Percentiles rank a stretch among this genome's conserved stretches.
phyloP scores from a whole-genome alignment of 2,329 filamentous ascomycete genomes.

The Didymella pinodella region DNA sequence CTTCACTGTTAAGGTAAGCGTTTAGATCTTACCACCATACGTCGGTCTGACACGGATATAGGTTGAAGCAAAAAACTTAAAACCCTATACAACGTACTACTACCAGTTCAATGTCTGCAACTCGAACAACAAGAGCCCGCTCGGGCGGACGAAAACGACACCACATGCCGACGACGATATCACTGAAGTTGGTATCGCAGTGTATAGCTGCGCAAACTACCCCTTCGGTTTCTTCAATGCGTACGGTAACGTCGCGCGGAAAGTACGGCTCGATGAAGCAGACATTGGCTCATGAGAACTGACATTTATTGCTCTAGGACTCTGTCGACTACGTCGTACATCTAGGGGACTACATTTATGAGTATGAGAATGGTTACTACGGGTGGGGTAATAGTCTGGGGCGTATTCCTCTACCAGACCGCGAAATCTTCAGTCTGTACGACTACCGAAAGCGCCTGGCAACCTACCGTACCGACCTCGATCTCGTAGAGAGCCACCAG shows the following conservation, averaged over 20 bases:
- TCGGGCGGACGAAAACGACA: constrained; percentile 75
- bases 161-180: constrained; percentile 65
- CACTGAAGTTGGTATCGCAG: constrained; percentile 66
- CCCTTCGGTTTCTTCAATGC: constrained; percentile 60
- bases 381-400: constrained; percentile 46
- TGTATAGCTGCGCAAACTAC: constrained; percentile 72
- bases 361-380: constrained; percentile 50
- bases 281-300: neutral
- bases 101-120: constrained; percentile 75
- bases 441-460: constrained; percentile 55
- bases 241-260: constrained; percentile 52
- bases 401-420: constrained; percentile 45
- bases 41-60: constrained; percentile 38
- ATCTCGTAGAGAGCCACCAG: constrained; percentile 52
- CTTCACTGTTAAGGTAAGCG: constrained; percentile 72
- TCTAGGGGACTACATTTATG: constrained; percentile 57
- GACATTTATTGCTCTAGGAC: constrained; percentile 26
- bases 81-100: constrained; percentile 71
- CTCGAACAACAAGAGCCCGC: constrained; percentile 66
- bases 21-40: accelerated
- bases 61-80: constrained; percentile 70
- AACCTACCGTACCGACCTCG: constrained; percentile 52
- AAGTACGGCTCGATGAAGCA: constrained; percentile 48
- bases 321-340: constrained; percentile 52
- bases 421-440: constrained; percentile 53